phyloP scores from a whole-genome alignment of 2,329 filamentous ascomycete species.

The Epichloe festucae region DNA sequence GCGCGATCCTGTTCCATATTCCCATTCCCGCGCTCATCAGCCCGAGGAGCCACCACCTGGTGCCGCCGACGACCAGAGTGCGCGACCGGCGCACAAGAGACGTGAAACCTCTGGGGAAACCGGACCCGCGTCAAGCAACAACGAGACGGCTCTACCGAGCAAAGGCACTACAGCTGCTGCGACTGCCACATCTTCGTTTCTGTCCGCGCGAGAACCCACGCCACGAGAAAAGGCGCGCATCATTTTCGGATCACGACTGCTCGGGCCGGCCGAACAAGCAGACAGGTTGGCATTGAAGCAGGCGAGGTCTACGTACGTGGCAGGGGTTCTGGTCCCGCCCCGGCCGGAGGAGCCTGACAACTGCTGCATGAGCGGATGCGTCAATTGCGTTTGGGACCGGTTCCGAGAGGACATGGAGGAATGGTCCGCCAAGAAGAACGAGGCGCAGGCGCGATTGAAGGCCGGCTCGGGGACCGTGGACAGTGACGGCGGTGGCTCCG shows the following conservation, averaged over 20 bases:
- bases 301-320: constrained; percentile 50
- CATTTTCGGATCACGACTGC: constrained; percentile 70
- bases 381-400: constrained; percentile 92
- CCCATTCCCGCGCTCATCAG: constrained; percentile 25
- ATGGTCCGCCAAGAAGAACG: constrained; percentile 55
- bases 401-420: constrained; percentile 88
- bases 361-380: constrained; percentile 98
- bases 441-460: constrained; percentile 45
- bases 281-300: constrained; percentile 46
- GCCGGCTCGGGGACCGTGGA: constrained; percentile 48
- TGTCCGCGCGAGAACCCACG: constrained; percentile 20
- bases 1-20: constrained; percentile 28
- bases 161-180: constrained; percentile 4
- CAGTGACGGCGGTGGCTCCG: constrained; percentile 66
- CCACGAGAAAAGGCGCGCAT: constrained; percentile 47
- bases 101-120: background rate
- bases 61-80: constrained; percentile 20
- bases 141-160: constrained; percentile 16
- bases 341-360: constrained; percentile 85
- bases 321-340: constrained; percentile 72
- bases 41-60: constrained; percentile 31
- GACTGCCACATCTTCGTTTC: constrained; percentile 5
- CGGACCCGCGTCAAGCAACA: background rate
- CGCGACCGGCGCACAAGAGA: constrained; percentile 4
- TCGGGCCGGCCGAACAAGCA: constrained; percentile 57